Evolutionary conservation across 192 early-diverging fungal genomes (phyloP), one percentile per base, ranked within the genome.

Genomic region (Pilobolus umbonatus): DNA sequence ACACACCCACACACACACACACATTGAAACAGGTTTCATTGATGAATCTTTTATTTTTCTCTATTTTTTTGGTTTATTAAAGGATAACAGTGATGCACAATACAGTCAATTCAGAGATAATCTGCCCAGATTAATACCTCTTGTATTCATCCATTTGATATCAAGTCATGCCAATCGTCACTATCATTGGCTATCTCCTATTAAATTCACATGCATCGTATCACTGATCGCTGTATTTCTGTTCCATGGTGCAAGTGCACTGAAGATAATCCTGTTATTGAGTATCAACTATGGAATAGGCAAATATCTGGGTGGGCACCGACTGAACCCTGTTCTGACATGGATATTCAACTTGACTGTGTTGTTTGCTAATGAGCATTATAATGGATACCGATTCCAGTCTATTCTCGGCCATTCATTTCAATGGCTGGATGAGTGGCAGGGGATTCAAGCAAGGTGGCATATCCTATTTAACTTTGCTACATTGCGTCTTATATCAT

Each of bases 401-500:
- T 44, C 31, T 46, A 17, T 62, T 6, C 25, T 59, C 11, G 53
- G 56, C 14, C 15, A 24, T 14, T 47, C 60, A 26, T 57, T 56
- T 22, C 57, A 39, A 0, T 73, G 36, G 17, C 8, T 67, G 84
- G 93, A 96, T 61, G 29, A 48, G 2, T 72, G 80, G 61, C 71
- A 65, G 6, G 96, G 94, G 3, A 57, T 96, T 12, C 71, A 85
- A 62, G 61, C 73, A 7, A 81, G 93, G 22, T 98, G 96, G 96
- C 80, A 88, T 60, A 71, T 94, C 24, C 84, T 83, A 8, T 95
- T 96, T 75, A 97, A 97, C 63, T 85, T 97, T 48, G 80, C 80
- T 1, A 85, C 91, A 74, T 78, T 98, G 2, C 80, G 90, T 12
- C 85, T 97, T 77, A 79, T 98, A 19, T 94, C 93, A 2, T 98